These are phyloP conservation scores for Candida loeiensis DNA, from an alignment of 805 yeast species.

Conservation along the genomic window DNA sequence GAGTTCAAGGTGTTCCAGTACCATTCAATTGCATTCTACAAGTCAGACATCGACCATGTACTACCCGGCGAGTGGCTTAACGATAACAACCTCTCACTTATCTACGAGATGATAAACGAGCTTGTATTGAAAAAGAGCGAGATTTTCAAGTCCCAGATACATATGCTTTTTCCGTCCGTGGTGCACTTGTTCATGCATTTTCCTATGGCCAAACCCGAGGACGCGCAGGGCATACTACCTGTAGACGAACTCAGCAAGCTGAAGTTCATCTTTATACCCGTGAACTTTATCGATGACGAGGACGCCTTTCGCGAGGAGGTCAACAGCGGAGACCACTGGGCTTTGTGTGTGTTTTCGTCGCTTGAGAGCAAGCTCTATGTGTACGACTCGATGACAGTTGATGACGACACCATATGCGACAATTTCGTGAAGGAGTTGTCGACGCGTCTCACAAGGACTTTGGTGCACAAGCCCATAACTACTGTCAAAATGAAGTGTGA, in stretches of 20 bases:
- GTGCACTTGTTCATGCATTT: constrained; percentile 56
- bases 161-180: constrained; percentile 54
- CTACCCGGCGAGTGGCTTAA: constrained; percentile 70
- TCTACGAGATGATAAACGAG: constrained; percentile 48
- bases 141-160: constrained; percentile 23
- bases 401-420: constrained; percentile 13
- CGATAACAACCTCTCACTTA: constrained; percentile 62
- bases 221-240: constrained; percentile 32
- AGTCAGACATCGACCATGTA: constrained; percentile 55
- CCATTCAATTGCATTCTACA: constrained; percentile 55
- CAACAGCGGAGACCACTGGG: constrained; percentile 79
- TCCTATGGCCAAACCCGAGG: constrained; percentile 32
- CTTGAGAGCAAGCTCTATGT: constrained; percentile 47
- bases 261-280: constrained; percentile 59
- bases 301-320: constrained; percentile 46
- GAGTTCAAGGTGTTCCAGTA: constrained; percentile 42
- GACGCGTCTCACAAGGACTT: constrained; percentile 22
- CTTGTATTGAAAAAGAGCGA: constrained; percentile 17
- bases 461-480: constrained; percentile 21
- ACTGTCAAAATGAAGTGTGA: constrained; percentile 40
- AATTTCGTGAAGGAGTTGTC: constrained; percentile 28
- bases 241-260: constrained; percentile 28
- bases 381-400: constrained; percentile 53
- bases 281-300: constrained; percentile 53
- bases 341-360: constrained; percentile 51